phyloP scores from a whole-genome alignment of 768 basidiomycete species.

The Epithele typhae region DNA sequence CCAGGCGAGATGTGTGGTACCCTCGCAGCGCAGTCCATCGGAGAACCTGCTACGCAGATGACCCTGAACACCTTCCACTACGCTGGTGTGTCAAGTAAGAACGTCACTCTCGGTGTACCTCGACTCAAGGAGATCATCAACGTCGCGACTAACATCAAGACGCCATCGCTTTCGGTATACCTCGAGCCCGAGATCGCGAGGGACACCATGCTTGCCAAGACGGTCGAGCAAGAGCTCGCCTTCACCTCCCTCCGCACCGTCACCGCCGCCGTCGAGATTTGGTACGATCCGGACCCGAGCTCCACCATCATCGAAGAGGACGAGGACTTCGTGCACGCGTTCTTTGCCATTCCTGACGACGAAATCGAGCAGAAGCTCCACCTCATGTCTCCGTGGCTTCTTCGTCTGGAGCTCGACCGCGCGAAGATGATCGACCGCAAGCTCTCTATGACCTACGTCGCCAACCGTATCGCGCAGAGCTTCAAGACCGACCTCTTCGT shows the following conservation, averaged over 20 bases:
- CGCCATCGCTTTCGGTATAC: conserved; percentile 92
- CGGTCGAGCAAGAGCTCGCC: conserved; percentile 88
- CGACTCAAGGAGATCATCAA: conserved; percentile 99
- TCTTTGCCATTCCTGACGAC: conserved; percentile 99
- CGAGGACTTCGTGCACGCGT: conserved; percentile 91
- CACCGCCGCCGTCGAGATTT: conserved; percentile 93
- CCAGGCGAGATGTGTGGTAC: conserved; percentile 99
- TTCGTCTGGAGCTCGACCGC: conserved; percentile 94
- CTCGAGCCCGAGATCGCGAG: conserved; percentile 66
- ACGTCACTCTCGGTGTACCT: conserved; percentile 98
- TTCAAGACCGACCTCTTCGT: conserved; percentile 97
- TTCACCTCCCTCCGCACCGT: conserved; percentile 93
- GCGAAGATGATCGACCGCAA: conserved; percentile 98
- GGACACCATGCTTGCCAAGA: conserved; percentile 67
- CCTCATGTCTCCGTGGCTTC: conserved; percentile 93
- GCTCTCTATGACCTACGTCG: conserved; percentile 92
- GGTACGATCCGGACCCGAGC: conserved; percentile 92
- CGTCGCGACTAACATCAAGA: conserved; percentile 97
- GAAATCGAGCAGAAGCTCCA: conserved; percentile 89
- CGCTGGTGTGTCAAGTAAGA: conserved; percentile 99
- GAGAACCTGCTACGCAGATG: conserved; percentile 99
- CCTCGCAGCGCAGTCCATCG: conserved; percentile 96
- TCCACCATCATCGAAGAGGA: conserved; percentile 97
- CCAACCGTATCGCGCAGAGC: conserved; percentile 86
- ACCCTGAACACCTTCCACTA: conserved; percentile 99